These are phyloP conservation scores for Solanum ahanhuiri DNA, from an alignment of 257 asterid species.

Conservation along the genomic window DNA sequence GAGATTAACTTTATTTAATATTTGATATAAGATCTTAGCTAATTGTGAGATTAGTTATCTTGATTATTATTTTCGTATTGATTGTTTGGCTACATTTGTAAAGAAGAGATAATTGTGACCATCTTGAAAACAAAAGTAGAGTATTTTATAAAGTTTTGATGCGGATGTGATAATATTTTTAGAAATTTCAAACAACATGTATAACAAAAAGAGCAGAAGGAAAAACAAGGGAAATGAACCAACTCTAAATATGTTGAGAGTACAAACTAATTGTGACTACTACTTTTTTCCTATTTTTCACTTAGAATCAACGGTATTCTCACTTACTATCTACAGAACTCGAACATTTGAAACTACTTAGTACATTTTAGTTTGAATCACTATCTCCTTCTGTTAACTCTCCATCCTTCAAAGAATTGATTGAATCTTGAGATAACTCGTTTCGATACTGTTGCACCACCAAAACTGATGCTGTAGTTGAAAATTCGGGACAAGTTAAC, in stretches of 20 bases:
- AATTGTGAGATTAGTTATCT: not conserved
- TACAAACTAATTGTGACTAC: not conserved
- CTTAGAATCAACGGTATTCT: not conserved
- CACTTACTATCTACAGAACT: not conserved
- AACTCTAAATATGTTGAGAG: not conserved
- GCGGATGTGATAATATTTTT: too few species aligned
- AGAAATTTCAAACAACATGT: too few species aligned
- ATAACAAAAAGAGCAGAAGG: not conserved
- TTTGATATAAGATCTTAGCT: not conserved
- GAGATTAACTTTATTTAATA: not conserved
- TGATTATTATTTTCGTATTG: too few species aligned
- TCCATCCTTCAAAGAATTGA: constrained; percentile 10
- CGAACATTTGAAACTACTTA: not conserved
- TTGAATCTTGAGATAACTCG: constrained; percentile 16
- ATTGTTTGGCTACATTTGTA: too few species aligned
- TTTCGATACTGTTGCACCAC: constrained; percentile 50
- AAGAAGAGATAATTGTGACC: too few species aligned
- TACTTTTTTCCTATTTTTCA: not conserved
- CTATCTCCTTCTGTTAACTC: not conserved
- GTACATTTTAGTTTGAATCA: constrained; percentile 6
- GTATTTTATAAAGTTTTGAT: too few species aligned
- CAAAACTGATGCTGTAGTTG: constrained; percentile 43
- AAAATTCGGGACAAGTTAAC: constrained; percentile 20
- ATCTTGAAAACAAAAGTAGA: too few species aligned
- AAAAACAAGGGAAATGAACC: not conserved